phyloP scores from a whole-genome alignment of 257 asterid species.

The Solanum okadae region DNA sequence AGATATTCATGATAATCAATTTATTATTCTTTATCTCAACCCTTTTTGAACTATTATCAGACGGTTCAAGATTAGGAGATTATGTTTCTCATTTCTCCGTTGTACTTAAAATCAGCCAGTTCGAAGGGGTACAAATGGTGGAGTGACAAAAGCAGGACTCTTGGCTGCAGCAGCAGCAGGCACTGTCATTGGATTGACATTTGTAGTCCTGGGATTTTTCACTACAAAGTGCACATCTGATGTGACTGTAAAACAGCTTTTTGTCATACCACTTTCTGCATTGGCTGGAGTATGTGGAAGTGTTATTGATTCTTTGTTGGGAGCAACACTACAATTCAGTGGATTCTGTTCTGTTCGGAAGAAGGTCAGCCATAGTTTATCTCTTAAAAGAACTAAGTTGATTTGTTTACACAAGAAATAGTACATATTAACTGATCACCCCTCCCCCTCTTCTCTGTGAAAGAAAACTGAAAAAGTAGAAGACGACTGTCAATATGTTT shows the following conservation, averaged over 20 bases:
- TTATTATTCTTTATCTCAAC: neutral
- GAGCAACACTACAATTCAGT: conserved; percentile 93
- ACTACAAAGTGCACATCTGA: conserved; percentile 49
- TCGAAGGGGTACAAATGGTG: conserved; percentile 92
- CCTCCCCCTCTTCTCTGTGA: neutral
- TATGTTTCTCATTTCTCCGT: neutral
- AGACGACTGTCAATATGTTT: neutral
- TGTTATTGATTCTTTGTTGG: conserved; percentile 72
- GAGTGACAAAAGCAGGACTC: conserved; percentile 80
- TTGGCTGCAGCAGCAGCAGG: conserved; percentile 89
- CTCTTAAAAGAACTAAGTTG: neutral
- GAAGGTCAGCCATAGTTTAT: conserved; percentile 40
- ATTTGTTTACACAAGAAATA: neutral
- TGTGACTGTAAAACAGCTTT: conserved; percentile 56
- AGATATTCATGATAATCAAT: neutral
- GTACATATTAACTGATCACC: neutral
- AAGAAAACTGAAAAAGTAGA: neutral
- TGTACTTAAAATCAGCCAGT: conserved; percentile 47
- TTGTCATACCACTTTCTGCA: conserved; percentile 71
- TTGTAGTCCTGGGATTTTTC: conserved; percentile 56
- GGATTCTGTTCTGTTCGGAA: conserved; percentile 86
- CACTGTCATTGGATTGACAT: conserved; percentile 56
- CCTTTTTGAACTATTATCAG: neutral
- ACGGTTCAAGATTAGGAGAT: neutral
- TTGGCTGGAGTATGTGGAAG: conserved; percentile 84